Evolutionary conservation across 257 asterid genomes (phyloP).

Genomic region (Datura wrightii): DNA sequence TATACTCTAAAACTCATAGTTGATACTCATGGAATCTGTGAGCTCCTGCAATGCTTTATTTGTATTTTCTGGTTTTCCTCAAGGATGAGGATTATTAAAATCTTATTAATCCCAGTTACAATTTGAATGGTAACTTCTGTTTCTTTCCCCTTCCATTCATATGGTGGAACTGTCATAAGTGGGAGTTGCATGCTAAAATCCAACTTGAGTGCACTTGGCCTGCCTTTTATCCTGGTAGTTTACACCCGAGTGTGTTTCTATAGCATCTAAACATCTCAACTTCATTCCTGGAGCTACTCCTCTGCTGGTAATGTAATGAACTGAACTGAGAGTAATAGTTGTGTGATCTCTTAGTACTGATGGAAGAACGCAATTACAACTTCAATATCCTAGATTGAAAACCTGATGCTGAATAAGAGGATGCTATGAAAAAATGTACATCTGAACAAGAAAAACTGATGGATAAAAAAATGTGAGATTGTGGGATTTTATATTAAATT

Average conservation of each 20-base stretch:
- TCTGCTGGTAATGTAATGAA: neutral
- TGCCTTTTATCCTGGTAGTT: conserved; percentile 12
- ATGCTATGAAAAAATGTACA: neutral
- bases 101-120: neutral
- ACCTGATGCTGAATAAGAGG: neutral
- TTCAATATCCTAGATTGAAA: conserved; percentile 1
- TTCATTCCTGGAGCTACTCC: conserved; percentile 2
- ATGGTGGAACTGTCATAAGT: neutral
- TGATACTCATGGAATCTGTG: neutral
- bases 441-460: conserved; percentile 6
- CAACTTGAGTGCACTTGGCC: neutral
- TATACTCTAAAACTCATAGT: neutral
- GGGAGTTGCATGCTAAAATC: neutral
- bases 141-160: neutral
- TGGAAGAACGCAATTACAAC: conserved; percentile 18
- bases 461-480: neutral
- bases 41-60: conserved; percentile 1
- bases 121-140: conserved; percentile 10
- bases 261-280: neutral
- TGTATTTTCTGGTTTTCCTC: neutral
- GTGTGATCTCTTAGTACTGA: neutral
- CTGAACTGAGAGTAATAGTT: neutral
- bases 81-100: neutral
- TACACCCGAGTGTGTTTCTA: neutral
- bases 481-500: neutral